These are phyloP conservation scores for Candida manassasensis DNA, from an alignment of 805 yeast species.

Conservation along the genomic window DNA sequence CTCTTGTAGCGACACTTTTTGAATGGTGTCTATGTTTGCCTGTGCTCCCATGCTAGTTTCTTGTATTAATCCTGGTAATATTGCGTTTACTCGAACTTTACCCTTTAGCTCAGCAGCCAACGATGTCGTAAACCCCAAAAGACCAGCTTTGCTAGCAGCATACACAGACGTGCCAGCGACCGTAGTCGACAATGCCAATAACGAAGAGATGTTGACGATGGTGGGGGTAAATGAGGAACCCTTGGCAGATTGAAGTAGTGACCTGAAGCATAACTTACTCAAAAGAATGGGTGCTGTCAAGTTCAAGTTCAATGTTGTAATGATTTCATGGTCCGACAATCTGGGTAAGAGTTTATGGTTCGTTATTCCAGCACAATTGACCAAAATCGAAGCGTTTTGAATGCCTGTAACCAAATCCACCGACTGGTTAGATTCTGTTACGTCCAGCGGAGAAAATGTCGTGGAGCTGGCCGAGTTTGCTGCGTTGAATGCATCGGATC, in stretches of 20 bases:
- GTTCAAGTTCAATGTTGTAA: conserved; percentile 48
- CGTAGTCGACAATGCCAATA: conserved; percentile 42
- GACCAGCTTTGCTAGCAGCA: conserved; percentile 66
- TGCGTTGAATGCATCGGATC: not conserved
- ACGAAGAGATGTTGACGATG: conserved; percentile 65
- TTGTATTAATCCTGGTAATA: conserved; percentile 62
- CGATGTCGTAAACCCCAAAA: conserved; percentile 55
- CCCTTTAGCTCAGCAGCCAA: conserved; percentile 57
- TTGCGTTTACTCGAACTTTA: conserved; percentile 56
- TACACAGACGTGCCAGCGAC: conserved; percentile 61
- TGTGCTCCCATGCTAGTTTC: conserved; percentile 63
- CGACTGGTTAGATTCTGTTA: conserved; percentile 8
- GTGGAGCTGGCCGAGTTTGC: not conserved
- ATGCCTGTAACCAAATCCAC: conserved; percentile 19
- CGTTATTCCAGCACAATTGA: conserved; percentile 67
- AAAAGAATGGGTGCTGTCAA: conserved; percentile 58
- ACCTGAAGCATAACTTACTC: conserved; percentile 46
- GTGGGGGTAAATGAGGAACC: conserved; percentile 15
- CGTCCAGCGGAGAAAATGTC: not conserved
- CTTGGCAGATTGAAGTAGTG: conserved; percentile 41
- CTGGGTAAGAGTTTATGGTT: conserved; percentile 48
- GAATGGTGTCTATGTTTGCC: conserved; percentile 18
- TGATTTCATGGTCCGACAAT: conserved; percentile 39
- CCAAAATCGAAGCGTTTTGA: conserved; percentile 39
- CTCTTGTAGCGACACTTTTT: conserved; percentile 18